phyloP scores from a whole-genome alignment of 1,284 basidiomycete species.

The Phellopilus nigrolimitatus region DNA sequence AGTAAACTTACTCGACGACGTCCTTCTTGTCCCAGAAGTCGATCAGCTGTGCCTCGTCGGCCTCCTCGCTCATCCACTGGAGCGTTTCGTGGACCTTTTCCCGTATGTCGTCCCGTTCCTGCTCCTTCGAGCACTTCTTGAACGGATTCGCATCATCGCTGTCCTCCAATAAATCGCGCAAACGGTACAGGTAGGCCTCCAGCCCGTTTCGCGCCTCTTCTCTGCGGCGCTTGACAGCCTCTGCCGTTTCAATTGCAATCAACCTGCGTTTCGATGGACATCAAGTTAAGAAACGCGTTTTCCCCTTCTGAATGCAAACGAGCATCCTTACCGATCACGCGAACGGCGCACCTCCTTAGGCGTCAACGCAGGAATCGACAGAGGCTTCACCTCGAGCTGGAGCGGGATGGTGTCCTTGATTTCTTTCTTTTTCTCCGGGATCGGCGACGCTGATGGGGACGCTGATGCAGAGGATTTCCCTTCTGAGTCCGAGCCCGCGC shows the following conservation, averaged over 20 bases:
- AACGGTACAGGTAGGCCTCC: slow-evolving; percentile 88
- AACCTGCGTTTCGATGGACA: slow-evolving; percentile 45
- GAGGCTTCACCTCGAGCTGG: slow-evolving; percentile 56
- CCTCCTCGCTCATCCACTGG: slow-evolving; percentile 81
- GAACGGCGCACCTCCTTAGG: slow-evolving; percentile 68
- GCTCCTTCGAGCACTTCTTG: slow-evolving; percentile 69
- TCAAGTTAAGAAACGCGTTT: slow-evolving; percentile 6
- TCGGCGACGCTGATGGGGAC: slow-evolving; percentile 23
- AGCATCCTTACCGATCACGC: slow-evolving; percentile 55
- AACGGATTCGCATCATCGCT: slow-evolving; percentile 64
- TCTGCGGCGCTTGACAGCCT: slow-evolving; percentile 69
- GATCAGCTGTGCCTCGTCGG: slow-evolving; percentile 77
- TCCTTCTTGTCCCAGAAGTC: slow-evolving; percentile 71
- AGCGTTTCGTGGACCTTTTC: slow-evolving; percentile 68
- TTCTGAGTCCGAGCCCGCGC: slow-evolving; percentile 24
- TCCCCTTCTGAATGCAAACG: slow-evolving; percentile 2
- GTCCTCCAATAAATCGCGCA: slow-evolving; percentile 79
- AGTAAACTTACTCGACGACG: slow-evolving; percentile 71
- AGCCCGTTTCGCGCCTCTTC: slow-evolving; percentile 92
- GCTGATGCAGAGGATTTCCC: slow-evolving; percentile 25
- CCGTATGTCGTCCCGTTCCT: slow-evolving; percentile 65
- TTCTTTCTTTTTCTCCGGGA: slow-evolving; percentile 35
- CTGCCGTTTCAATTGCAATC: slow-evolving; percentile 73
- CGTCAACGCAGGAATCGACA: slow-evolving; percentile 67
- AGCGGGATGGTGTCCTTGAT: slow-evolving; percentile 52